Evolutionary conservation across 1,139 yeast genomes (phyloP), one percentile per base, ranked within the genome.

Genomic region (Hyphopichia wangnamkhiaoensis): DNA sequence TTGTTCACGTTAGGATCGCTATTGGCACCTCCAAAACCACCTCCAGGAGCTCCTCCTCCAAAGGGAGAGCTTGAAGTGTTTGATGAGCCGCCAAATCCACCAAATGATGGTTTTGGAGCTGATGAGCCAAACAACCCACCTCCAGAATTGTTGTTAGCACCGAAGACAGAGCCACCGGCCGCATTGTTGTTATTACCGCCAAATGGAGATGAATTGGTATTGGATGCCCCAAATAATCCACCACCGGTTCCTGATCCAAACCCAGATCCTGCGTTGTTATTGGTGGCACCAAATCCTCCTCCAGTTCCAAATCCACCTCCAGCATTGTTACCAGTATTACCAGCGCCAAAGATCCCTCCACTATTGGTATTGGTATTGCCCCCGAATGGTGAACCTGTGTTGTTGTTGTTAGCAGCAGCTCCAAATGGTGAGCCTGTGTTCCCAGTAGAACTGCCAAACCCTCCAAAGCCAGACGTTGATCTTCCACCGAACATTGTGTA

Each of bases 381-480:
- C 13, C 61, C 65, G 46, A 59, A 61, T 0, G 66, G 63, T 2
- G 64, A 56, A 10, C 48, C 44, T 31, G 46, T 41, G 29, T 48
- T 40, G 39, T 44, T 49, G 37, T 46, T 52, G 37, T 48, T 50
- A 25, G 53, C 45, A 38, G 51, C 44, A 13, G 59, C 50, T 23
- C 68, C 67, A 49, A 71, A 71, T 1, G 73, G 68, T 3, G 71
- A 60, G 26, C 56, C 55, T 33, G 58, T 46, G 40, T 56, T 59
- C 41, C 55, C 50, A 37, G 58, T 49, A 37, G 61, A 54, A 29
- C 63, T 52, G 15, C 84, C 84, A 59, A 81, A 81, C 23, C 84
- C 84, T 29, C 85, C 85, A 53, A 80, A 80, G 14, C 85, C 85
- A 23, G 82, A 71, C 14, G 59, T 60, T 42, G 70, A 50, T 34